Conservation (phyloP, 352 stramenopile genomes). For the Pythium aristosporum region DNA sequence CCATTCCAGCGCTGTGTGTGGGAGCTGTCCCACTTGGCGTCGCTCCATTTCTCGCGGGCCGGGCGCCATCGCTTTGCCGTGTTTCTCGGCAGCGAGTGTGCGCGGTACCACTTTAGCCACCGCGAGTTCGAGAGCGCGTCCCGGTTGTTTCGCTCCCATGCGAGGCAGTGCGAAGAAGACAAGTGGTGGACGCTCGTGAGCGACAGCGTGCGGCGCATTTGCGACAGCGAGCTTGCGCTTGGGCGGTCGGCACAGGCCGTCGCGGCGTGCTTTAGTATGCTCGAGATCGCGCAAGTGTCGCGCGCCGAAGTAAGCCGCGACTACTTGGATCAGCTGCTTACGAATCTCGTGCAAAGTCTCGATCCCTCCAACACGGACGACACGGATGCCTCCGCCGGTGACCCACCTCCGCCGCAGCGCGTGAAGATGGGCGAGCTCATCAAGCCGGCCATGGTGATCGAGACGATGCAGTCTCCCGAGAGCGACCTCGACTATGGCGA, state of each 20-base stretch:
- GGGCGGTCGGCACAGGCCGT: slow-evolving; percentile 55
- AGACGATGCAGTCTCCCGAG: slow-evolving; percentile 51
- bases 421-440: slow-evolving; percentile 63
- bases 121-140: slow-evolving; percentile 67
- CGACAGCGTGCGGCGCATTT: slow-evolving; percentile 55
- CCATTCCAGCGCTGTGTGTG: slow-evolving; percentile 60
- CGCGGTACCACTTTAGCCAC: slow-evolving; percentile 52
- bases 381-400: background rate
- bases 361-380: slow-evolving; percentile 6
- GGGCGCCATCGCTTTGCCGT: slow-evolving; percentile 75
- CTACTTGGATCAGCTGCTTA: slow-evolving; percentile 50
- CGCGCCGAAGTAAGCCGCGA: slow-evolving; percentile 44
- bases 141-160: slow-evolving; percentile 59
- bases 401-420: background rate
- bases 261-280: slow-evolving; percentile 60
- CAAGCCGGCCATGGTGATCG: slow-evolving; percentile 41
- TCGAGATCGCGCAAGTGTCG: slow-evolving; percentile 49
- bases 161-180: slow-evolving; percentile 73
- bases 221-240: slow-evolving; percentile 50
- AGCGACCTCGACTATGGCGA: slow-evolving; percentile 52
- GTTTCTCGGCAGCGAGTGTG: slow-evolving; percentile 72
- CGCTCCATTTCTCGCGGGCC: slow-evolving; percentile 70
- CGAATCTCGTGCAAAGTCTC: slow-evolving; percentile 46
- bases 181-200: slow-evolving; percentile 69
- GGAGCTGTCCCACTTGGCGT: slow-evolving; percentile 73